These are phyloP conservation scores for Coccomyxa subellipsoidea DNA, from an alignment of 163 green algal species.

Conservation along the genomic window DNA sequence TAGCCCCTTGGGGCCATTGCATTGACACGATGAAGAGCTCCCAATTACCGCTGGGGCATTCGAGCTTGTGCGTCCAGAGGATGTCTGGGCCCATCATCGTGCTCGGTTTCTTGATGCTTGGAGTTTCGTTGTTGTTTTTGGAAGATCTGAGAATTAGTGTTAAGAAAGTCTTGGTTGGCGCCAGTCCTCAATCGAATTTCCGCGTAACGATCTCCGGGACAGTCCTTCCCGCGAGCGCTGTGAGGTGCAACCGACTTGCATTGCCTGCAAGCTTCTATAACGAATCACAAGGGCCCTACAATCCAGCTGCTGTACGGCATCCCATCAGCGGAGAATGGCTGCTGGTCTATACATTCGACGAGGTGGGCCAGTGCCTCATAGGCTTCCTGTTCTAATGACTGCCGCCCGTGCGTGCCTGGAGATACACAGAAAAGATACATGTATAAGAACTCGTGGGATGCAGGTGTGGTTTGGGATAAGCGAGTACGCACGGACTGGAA, in stretches of 20 bases:
- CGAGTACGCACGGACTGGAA: conserved; percentile 9
- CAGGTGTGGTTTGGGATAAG: conserved; percentile 11
- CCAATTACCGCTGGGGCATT: background rate
- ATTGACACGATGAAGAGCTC: background rate
- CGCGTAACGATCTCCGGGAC: background rate
- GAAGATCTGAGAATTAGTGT: background rate
- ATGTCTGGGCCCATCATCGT: background rate
- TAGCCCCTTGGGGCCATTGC: background rate
- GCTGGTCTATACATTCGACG: conserved; percentile 10
- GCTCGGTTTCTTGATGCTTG: background rate
- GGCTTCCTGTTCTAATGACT: background rate
- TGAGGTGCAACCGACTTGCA: conserved; percentile 1
- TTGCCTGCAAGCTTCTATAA: conserved; percentile 9
- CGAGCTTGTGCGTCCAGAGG: background rate
- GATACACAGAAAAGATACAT: no score
- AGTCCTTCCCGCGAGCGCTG: conserved; percentile 2
- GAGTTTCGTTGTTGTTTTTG: background rate
- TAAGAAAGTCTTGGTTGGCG: background rate
- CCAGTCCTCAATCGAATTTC: background rate
- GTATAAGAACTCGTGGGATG: background rate
- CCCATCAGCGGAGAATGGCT: conserved; percentile 4
- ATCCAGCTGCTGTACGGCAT: conserved; percentile 9
- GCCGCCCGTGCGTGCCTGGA: no score
- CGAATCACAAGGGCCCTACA: conserved; percentile 10
- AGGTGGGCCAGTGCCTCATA: conserved; percentile 7